These are phyloP conservation scores for Gossypium aridum DNA, from an alignment of 441 rosid species.

Conservation along the genomic window DNA sequence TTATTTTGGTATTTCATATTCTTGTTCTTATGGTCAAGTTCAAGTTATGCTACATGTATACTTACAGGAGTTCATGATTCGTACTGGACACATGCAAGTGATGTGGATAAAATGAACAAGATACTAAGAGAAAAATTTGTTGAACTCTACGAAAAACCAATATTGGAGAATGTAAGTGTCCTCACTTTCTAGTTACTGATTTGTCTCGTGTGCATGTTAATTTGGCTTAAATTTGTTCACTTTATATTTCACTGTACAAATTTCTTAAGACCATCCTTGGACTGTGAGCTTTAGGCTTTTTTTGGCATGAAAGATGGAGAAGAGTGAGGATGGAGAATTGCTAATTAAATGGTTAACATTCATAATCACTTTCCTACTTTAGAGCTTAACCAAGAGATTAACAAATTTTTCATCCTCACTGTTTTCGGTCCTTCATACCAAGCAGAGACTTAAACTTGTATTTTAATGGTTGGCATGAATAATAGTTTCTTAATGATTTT, in stretches of 20 bases:
- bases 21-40: constrained; percentile 12
- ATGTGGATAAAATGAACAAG: constrained; percentile 78
- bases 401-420: no score
- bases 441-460: not conserved
- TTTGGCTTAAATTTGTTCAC: not conserved
- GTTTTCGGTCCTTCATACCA: no score
- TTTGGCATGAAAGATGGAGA: no score
- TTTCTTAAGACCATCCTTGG: not conserved
- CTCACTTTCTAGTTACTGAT: not conserved
- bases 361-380: no score
- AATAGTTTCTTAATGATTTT: not conserved
- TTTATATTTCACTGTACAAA: not conserved
- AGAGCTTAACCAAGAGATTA: no score
- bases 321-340: no score
- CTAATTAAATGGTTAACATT: no score
- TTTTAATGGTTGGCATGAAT: not conserved
- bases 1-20: constrained; percentile 1
- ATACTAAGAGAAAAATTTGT: constrained; percentile 90
- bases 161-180: constrained; percentile 81
- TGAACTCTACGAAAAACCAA: constrained; percentile 80
- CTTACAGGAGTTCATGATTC: constrained; percentile 96
- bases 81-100: constrained; percentile 96
- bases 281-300: not conserved
- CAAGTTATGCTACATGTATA: constrained; percentile 15
- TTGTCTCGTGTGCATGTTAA: not conserved